A percentile compares a stretch with the other conserved stretches of the same genome.
Conservation (phyloP, 495 filamentous ascomycete genomes). For the Aspergillus homomorphus region DNA sequence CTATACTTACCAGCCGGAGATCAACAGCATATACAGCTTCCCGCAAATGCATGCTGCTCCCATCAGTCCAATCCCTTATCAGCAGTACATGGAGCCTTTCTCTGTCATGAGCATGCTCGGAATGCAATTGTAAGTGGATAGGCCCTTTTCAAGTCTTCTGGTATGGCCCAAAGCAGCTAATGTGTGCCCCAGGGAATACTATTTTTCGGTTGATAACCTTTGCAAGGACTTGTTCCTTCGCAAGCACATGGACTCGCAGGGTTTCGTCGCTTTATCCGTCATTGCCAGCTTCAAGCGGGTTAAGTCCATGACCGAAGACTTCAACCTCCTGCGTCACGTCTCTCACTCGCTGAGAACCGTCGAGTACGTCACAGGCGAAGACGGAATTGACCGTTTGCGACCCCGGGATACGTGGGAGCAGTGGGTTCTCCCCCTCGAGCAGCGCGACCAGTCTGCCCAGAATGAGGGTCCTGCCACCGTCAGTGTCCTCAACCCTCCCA, state of each 20-base stretch:
- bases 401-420: conserved; percentile 71
- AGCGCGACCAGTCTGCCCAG: conserved; percentile 59
- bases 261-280: conserved; percentile 76
- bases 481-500: conserved; percentile 16
- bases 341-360: conserved; percentile 66
- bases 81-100: conserved; percentile 55
- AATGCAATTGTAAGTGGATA: conserved; percentile 60
- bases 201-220: conserved; percentile 94
- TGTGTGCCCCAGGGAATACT: conserved; percentile 65
- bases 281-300: conserved; percentile 84
- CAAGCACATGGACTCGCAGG: conserved; percentile 89
- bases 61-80: conserved; percentile 64
- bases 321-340: conserved; percentile 69
- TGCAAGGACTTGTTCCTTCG: conserved; percentile 91
- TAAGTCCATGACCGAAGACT: conserved; percentile 67
- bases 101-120: conserved; percentile 56
- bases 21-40: conserved; percentile 50
- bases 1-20: conserved; percentile 37
- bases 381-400: conserved; percentile 79
- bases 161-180: not conserved
- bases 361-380: conserved; percentile 65
- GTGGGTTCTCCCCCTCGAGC: conserved; percentile 66
- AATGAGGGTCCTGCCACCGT: conserved; percentile 50
- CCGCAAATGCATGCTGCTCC: conserved; percentile 50
- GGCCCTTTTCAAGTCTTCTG: not conserved